Percentiles rank a stretch among this genome's conserved stretches.
phyloP scores from a whole-genome alignment of 805 yeast genomes.

The Myxozyma melibiosi region DNA sequence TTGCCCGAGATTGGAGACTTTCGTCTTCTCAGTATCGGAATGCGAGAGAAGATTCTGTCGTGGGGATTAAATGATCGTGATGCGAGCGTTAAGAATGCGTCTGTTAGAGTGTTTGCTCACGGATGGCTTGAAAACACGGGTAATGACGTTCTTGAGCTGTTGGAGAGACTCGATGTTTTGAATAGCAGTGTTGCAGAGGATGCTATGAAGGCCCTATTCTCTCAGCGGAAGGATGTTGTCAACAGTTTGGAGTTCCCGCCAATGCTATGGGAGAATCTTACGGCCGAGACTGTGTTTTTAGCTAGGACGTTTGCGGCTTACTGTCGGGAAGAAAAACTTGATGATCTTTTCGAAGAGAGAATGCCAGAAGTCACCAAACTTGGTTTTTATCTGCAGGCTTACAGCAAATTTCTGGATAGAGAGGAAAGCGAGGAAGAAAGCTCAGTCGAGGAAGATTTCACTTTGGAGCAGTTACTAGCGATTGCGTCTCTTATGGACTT shows the following conservation, averaged over 20 bases:
- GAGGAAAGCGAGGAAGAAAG: slow-evolving; percentile 46
- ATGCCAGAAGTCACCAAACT: slow-evolving; percentile 80
- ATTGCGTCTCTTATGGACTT: slow-evolving; percentile 76
- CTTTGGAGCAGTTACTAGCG: slow-evolving; percentile 69
- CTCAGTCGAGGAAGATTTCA: slow-evolving; percentile 64
- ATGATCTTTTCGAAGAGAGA: slow-evolving; percentile 45
- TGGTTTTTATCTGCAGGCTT: slow-evolving; percentile 59
- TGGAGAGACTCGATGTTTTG: slow-evolving; percentile 72
- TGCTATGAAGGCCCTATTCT: slow-evolving; percentile 67
- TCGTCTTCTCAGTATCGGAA: slow-evolving; percentile 53
- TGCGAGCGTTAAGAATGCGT: slow-evolving; percentile 67
- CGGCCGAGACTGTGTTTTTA: slow-evolving; percentile 74
- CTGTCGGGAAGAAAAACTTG: slow-evolving; percentile 59
- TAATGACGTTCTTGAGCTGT: slow-evolving; percentile 69
- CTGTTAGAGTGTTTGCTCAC: slow-evolving; percentile 65
- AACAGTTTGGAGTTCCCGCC: slow-evolving; percentile 57
- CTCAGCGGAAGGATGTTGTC: slow-evolving; percentile 62
- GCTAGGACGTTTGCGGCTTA: slow-evolving; percentile 66
- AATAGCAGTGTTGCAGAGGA: slow-evolving; percentile 65
- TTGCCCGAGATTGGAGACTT: slow-evolving; percentile 69
- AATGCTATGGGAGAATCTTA: slow-evolving; percentile 62
- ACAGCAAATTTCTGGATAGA: slow-evolving; percentile 46
- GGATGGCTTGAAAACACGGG: slow-evolving; percentile 72
- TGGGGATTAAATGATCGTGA: slow-evolving; percentile 94
- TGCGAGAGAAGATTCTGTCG: slow-evolving; percentile 66